Conservation (phyloP, 768 basidiomycete genomes). For the Dacryopinax spathularia region DNA sequence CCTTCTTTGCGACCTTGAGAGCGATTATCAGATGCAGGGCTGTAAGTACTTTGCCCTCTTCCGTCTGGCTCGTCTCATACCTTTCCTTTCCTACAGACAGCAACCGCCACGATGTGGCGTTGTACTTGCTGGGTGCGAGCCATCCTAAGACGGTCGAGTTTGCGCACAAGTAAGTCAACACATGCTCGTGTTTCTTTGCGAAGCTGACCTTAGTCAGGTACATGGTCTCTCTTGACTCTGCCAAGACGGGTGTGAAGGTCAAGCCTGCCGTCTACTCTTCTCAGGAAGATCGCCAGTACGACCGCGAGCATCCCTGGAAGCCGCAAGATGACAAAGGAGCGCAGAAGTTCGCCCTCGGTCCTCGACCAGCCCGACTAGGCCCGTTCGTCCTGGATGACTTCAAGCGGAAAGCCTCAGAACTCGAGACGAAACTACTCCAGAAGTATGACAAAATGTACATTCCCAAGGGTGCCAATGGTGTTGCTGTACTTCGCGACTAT, state of each 20-base stretch:
- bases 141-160: constrained; percentile 37
- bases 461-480: neutral
- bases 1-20: constrained; percentile 34
- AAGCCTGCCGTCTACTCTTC: constrained; percentile 22
- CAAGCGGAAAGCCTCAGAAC: neutral
- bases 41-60: constrained; percentile 23
- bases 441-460: neutral
- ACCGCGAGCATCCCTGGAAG: neutral
- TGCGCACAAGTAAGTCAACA: constrained; percentile 37
- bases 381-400: neutral
- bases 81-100: no score
- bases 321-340: neutral
- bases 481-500: neutral
- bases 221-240: constrained; percentile 41
- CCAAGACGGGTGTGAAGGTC: constrained; percentile 45
- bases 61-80: no score
- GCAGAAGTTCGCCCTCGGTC: neutral
- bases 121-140: constrained; percentile 39
- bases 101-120: constrained; percentile 39
- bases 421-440: neutral
- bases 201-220: constrained; percentile 26
- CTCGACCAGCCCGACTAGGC: neutral
- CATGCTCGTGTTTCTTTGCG: no score
- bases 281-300: constrained; percentile 18
- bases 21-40: neutral